A percentile compares a stretch with the other conserved stretches of the same genome.
Evolutionary conservation across 108 stramenopile genomes (phyloP).

Genomic region (Cylindrotheca fusiformis): DNA sequence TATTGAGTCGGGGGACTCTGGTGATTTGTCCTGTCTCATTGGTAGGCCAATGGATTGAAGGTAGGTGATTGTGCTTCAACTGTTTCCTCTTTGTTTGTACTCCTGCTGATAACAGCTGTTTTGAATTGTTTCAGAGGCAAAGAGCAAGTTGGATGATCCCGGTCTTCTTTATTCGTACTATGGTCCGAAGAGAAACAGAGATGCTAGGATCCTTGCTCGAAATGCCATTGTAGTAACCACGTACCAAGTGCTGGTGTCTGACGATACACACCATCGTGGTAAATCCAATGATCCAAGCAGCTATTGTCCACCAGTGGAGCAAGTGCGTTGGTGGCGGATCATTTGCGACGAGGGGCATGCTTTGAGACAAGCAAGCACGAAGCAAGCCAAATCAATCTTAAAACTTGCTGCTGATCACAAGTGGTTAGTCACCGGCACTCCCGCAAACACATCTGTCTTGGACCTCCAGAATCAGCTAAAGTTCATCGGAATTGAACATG

Average conservation of each 20-base stretch:
- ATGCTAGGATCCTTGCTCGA: conserved; percentile 29
- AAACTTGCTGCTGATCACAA: conserved; percentile 39
- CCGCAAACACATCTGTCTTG: conserved; percentile 24
- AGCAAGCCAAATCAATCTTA: conserved; percentile 14
- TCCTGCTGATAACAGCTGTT: not conserved
- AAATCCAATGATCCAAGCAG: conserved; percentile 8
- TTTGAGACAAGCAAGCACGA: conserved; percentile 26
- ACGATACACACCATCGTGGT: conserved; percentile 22
- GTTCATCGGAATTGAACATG: conserved; percentile 35
- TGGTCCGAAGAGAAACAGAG: conserved; percentile 31
- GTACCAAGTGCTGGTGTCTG: conserved; percentile 36
- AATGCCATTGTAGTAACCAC: conserved; percentile 53
- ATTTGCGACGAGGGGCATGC: conserved; percentile 54
- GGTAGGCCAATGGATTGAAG: conserved; percentile 54
- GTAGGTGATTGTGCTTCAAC: not conserved
- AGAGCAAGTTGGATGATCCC: conserved; percentile 42
- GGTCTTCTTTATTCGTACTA: conserved; percentile 53
- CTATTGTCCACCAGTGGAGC: conserved; percentile 40
- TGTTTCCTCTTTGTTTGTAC: not conserved
- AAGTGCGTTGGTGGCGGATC: conserved; percentile 59
- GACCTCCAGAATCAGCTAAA: conserved; percentile 42
- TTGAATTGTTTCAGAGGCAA: conserved; percentile 30
- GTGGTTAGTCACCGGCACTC: conserved; percentile 45
- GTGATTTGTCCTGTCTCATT: conserved; percentile 51
- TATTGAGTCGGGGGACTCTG: conserved; percentile 39